These are phyloP conservation scores for Lasiodiplodia sp. DNA, from an alignment of 2,329 filamentous ascomycete genomes.

Conservation along the genomic window DNA sequence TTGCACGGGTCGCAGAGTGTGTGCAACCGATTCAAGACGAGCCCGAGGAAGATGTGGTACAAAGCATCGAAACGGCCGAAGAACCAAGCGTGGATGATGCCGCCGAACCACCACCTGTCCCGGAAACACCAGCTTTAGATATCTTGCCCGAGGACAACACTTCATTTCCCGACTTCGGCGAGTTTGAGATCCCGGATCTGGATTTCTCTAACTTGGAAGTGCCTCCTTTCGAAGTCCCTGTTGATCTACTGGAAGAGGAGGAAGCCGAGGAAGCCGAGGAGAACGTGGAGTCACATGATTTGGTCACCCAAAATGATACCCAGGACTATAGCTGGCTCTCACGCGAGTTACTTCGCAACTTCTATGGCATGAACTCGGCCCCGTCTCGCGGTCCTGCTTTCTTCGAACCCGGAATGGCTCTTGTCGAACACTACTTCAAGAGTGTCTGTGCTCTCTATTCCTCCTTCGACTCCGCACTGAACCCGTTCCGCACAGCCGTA, in stretches of 20 bases:
- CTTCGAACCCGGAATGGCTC: constrained; percentile 60
- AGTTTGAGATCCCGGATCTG: constrained; percentile 9
- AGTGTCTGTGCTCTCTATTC: constrained; percentile 68
- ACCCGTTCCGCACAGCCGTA: constrained; percentile 67
- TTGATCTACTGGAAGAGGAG: not conserved
- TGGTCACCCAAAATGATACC: constrained; percentile 4
- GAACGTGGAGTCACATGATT: constrained; percentile 8
- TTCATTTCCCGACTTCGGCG: not conserved
- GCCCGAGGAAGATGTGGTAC: not conserved
- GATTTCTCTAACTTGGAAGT: constrained; percentile 5
- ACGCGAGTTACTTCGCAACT: constrained; percentile 14
- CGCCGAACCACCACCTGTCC: not conserved
- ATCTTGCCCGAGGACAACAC: not conserved
- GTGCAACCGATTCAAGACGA: not conserved
- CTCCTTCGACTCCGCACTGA: constrained; percentile 69
- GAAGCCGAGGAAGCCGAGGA: constrained; percentile 1
- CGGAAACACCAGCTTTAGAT: not conserved
- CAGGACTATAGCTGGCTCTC: constrained; percentile 8
- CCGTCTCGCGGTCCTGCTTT: constrained; percentile 29
- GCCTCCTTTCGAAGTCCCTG: not conserved
- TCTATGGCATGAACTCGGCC: not conserved
- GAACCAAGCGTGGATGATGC: not conserved
- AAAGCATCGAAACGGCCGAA: constrained; percentile 10
- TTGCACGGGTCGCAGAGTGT: constrained; percentile 19
- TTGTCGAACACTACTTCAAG: constrained; percentile 70